Percentiles rank a stretch among this genome's conserved stretches.
These are phyloP conservation scores for Lichtheimia ornata DNA, from an alignment of 371 early-diverging fungal species.

Conservation along the genomic window DNA sequence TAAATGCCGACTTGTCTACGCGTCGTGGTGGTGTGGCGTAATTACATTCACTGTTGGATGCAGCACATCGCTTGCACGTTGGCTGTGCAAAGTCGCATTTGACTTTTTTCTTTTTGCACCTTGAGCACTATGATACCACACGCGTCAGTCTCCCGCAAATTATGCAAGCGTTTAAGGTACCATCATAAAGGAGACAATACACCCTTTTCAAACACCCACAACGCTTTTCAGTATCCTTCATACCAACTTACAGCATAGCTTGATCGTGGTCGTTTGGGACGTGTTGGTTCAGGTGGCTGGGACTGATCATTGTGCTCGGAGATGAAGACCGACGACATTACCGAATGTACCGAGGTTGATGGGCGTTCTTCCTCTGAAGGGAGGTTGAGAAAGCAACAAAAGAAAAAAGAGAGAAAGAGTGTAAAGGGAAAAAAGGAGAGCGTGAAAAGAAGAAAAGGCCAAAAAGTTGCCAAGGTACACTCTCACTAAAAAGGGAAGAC, in stretches of 20 bases:
- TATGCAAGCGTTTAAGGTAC: neutral
- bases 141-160: neutral
- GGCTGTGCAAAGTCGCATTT: conserved; percentile 69
- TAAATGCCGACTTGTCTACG: conserved; percentile 62
- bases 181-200: conserved; percentile 1
- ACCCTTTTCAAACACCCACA: neutral
- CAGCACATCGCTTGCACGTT: conserved; percentile 59
- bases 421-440: neutral
- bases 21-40: conserved; percentile 55
- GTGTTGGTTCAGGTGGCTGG: conserved; percentile 39
- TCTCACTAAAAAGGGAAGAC: neutral
- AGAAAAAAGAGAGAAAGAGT: neutral
- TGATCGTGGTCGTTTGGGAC: conserved; percentile 47
- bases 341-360: neutral
- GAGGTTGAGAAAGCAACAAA: neutral
- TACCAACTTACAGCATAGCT: conserved; percentile 44
- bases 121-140: conserved; percentile 51
- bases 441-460: neutral
- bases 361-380: no score
- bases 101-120: conserved; percentile 66
- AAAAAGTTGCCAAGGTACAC: neutral
- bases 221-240: neutral
- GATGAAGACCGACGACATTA: conserved; percentile 44
- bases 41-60: conserved; percentile 51
- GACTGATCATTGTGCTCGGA: conserved; percentile 29